Percentiles rank a stretch among this genome's conserved stretches.
phyloP scores from a whole-genome alignment of 2,329 filamentous ascomycete species.

The Fusarium tupiense region DNA sequence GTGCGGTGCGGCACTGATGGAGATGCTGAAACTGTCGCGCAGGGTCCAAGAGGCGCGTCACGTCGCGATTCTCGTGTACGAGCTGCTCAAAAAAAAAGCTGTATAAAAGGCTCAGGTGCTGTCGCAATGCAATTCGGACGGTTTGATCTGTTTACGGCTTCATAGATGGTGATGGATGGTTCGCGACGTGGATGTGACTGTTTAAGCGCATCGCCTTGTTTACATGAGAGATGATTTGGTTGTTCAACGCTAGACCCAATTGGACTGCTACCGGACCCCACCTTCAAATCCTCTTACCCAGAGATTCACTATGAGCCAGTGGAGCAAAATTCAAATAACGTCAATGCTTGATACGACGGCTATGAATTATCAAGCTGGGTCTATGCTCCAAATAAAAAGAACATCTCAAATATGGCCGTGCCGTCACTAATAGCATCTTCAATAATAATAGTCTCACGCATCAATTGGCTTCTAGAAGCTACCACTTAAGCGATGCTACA shows the following conservation, averaged over 20 bases:
- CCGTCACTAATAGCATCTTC: not conserved
- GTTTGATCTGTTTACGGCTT: constrained; percentile 16
- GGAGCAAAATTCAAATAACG: constrained; percentile 4
- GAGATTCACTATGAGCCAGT: not conserved
- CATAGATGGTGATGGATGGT: constrained; percentile 32
- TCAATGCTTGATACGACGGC: constrained; percentile 13
- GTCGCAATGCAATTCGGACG: constrained; percentile 26
- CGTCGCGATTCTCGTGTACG: constrained; percentile 21
- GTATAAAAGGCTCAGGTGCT: not conserved
- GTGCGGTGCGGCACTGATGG: constrained; percentile 9
- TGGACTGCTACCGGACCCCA: constrained; percentile 23
- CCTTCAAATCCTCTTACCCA: constrained; percentile 9
- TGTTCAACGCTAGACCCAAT: constrained; percentile 33
- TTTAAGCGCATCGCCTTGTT: constrained; percentile 44
- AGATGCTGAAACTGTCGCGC: constrained; percentile 27
- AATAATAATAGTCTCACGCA: too few relatives aligned
- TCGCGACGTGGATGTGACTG: constrained; percentile 42
- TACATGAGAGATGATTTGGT: constrained; percentile 43
- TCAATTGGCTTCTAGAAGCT: not conserved
- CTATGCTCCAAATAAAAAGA: not conserved
- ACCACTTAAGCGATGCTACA: not conserved
- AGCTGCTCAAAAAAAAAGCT: not conserved
- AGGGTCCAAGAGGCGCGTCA: constrained; percentile 29
- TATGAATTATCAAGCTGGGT: not conserved
- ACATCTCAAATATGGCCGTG: not conserved